A percentile compares a stretch with the other conserved stretches of the same genome.
These are phyloP conservation scores for Penium margaritaceum DNA, from an alignment of 139 green algal genomes.

Conservation along the genomic window DNA sequence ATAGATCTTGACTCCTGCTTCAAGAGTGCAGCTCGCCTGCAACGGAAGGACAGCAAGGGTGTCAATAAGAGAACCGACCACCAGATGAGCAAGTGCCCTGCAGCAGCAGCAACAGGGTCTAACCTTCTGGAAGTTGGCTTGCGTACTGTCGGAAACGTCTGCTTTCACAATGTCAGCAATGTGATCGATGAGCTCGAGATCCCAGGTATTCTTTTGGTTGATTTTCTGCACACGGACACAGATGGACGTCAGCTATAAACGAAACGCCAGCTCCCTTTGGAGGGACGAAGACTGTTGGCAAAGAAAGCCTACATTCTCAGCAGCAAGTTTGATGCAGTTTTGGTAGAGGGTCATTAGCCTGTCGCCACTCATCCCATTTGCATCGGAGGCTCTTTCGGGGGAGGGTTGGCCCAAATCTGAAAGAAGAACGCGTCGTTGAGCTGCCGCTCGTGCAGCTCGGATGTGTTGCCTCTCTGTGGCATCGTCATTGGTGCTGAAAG, in stretches of 20 bases:
- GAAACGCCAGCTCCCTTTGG: conserved; percentile 2
- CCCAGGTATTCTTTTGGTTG: conserved; percentile 71
- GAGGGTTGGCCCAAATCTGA: neutral
- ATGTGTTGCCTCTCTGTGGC: conserved; percentile 6
- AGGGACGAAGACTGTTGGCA: conserved; percentile 38
- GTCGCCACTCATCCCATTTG: conserved; percentile 13
- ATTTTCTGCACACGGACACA: conserved; percentile 45
- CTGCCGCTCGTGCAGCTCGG: neutral
- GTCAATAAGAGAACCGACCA: neutral
- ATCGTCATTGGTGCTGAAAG: conserved; percentile 40
- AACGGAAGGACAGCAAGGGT: neutral
- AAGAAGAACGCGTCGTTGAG: conserved; percentile 11
- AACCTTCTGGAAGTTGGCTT: conserved; percentile 79
- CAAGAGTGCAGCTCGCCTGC: conserved; percentile 68
- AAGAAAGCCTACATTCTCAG: conserved; percentile 52
- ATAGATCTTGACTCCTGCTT: conserved; percentile 87
- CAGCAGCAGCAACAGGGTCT: neutral
- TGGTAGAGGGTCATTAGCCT: conserved; percentile 53
- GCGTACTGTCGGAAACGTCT: conserved; percentile 42
- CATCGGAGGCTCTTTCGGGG: neutral
- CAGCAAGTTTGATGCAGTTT: conserved; percentile 75
- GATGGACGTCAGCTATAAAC: neutral
- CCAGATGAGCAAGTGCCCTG: neutral
- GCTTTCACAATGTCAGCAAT: conserved; percentile 64
- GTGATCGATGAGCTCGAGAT: conserved; percentile 75